phyloP scores from a whole-genome alignment of 768 basidiomycete species.

The Candolleomyces aberdarensis region DNA sequence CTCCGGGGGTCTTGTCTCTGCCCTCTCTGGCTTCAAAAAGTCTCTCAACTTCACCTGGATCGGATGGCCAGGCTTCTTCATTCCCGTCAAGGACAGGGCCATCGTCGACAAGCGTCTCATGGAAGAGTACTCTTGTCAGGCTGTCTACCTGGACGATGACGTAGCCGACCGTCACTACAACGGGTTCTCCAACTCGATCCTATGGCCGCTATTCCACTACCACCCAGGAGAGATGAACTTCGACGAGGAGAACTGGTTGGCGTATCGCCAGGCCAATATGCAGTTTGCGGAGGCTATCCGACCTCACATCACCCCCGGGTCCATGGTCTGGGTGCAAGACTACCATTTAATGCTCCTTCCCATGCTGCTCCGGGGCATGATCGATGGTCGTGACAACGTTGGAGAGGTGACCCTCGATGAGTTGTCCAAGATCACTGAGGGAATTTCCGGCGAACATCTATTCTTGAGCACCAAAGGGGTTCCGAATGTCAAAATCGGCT shows the following conservation, averaged over 20 bases:
- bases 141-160: conserved; percentile 97
- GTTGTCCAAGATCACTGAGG: conserved; percentile 69
- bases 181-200: conserved; percentile 98
- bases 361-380: conserved; percentile 86
- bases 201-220: conserved; percentile 99
- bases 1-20: conserved; percentile 95
- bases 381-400: conserved; percentile 63
- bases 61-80: conserved; percentile 92
- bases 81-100: conserved; percentile 88
- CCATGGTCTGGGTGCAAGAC: conserved; percentile 99
- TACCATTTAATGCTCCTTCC: conserved; percentile 98
- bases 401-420: conserved; percentile 60
- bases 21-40: conserved; percentile 97
- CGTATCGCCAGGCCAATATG: conserved; percentile 95
- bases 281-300: conserved; percentile 89
- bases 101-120: conserved; percentile 87
- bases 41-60: conserved; percentile 98
- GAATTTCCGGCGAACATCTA: conserved; percentile 52
- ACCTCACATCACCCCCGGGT: conserved; percentile 72
- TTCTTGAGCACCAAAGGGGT: conserved; percentile 36
- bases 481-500: conserved; percentile 89
- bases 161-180: conserved; percentile 98
- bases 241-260: conserved; percentile 97
- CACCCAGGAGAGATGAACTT: conserved; percentile 99
- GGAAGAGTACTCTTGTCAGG: conserved; percentile 96